Evolutionary conservation across 2,329 filamentous ascomycete species (phyloP).

Genomic region (Sporothrix schenckii): DNA sequence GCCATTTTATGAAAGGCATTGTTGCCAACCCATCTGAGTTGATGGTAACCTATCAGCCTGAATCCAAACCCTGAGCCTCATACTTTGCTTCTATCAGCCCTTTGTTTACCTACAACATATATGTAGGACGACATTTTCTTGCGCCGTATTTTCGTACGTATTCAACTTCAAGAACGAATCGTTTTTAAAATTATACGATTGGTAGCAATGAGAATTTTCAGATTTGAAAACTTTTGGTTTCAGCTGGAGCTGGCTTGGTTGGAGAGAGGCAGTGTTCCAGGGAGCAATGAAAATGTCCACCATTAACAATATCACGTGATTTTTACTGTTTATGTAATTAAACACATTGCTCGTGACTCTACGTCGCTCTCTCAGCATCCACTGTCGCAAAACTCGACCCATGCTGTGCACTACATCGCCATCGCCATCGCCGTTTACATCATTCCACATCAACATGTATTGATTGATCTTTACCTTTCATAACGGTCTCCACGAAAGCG

Average conservation of each 20-base stretch:
- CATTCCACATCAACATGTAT: slow-evolving; percentile 42
- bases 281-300: too few relatives aligned
- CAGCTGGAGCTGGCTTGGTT: too few relatives aligned
- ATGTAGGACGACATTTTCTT: too few relatives aligned
- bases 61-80: not conserved
- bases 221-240: too few relatives aligned
- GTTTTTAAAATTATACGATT: too few relatives aligned
- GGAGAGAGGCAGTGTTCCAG: too few relatives aligned
- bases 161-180: too few relatives aligned
- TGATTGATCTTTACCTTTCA: slow-evolving; percentile 37
- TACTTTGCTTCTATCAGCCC: not conserved
- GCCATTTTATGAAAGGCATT: not conserved
- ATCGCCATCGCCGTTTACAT: slow-evolving; percentile 39
- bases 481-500: slow-evolving; percentile 34
- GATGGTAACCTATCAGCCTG: not conserved
- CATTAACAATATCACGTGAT: not conserved
- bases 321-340: not conserved
- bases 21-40: not conserved
- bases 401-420: slow-evolving; percentile 33
- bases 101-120: too few relatives aligned
- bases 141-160: too few relatives aligned
- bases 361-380: slow-evolving; percentile 30
- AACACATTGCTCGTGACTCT: slow-evolving; percentile 27
- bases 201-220: too few relatives aligned
- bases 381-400: slow-evolving; percentile 37